Evolutionary conservation across 164 flowering plant genomes (phyloP), one percentile per base, ranked within the genome.

Genomic region (Vitis rotundifolia): DNA sequence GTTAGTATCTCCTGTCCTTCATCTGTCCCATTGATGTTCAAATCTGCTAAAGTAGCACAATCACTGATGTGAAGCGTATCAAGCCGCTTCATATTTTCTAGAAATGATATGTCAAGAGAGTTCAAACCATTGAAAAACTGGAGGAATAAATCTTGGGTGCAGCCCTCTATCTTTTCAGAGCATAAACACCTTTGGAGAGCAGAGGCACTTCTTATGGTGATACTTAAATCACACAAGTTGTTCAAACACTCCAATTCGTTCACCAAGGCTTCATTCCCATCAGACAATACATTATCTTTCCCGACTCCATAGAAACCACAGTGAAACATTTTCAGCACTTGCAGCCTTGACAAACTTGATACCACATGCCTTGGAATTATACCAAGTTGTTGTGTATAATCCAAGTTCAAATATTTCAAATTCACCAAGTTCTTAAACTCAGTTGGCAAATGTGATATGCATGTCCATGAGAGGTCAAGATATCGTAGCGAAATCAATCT

Each of bases 251-350:
- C 63, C 16, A 61, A 13, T 13, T 61, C 63, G 49, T 37, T 9
- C 12, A 61, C 48, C 63, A 61, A 29, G 37, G 14, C 3, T 29
- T 14, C 22, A 22, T 22, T 22, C 26, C 26, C 26, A 22, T 44
- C 12, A 29, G 8, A 11, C 7, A 29, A 37, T 12, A 28, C 63
- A 26, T 11, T 18, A 29, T 61, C 63, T 5, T 18, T 28, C 0
- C 11, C 15, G 5, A 26, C 26, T 26, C 29, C 63, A 26, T 14
- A 59, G 9, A 47, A 59, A 59, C 63, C 63, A 59, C 63, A 59
- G 26, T 29, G 44, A 59, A 59, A 26, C 63, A 61, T 61, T 37
- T 31, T 29, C 49, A 61, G 9, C 29, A 61, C 63, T 61, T 61
- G n/a, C 63, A 61, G 37, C 8, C 13, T 29, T 61, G 5, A 8